Percentiles rank a stretch among this genome's conserved stretches.
Evolutionary conservation across 2,329 filamentous ascomycete genomes (phyloP).

Genomic region (Huntiella bhutanensis): DNA sequence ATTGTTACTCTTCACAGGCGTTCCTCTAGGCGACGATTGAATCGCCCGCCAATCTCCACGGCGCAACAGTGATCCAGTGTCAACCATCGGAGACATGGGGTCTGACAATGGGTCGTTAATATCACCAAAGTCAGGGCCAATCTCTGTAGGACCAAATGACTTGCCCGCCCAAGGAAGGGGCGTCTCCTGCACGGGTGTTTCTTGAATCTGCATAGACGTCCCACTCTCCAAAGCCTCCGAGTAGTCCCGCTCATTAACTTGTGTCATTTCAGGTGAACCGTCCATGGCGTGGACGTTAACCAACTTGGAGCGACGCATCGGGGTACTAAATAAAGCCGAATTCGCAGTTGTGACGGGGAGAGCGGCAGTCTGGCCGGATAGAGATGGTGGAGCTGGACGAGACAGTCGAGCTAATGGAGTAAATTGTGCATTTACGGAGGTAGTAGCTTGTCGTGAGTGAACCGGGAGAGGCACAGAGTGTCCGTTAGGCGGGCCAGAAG

Average conservation of each 20-base stretch:
- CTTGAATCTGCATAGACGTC: no score
- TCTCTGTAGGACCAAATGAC: no score
- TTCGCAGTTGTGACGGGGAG: neutral
- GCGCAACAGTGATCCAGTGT: conserved; percentile 21
- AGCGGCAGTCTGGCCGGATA: neutral
- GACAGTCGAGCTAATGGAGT: neutral
- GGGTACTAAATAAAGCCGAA: neutral
- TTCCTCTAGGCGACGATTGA: conserved; percentile 14
- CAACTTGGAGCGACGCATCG: neutral
- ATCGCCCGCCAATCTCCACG: conserved; percentile 21
- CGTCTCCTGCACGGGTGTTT: no score
- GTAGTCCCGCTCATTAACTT: conserved; percentile 39
- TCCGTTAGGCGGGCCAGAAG: neutral
- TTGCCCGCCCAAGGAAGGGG: no score
- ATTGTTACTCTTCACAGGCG: conserved; percentile 13
- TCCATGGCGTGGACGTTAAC: conserved; percentile 3
- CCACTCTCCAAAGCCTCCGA: no score
- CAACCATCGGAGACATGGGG: conserved; percentile 14
- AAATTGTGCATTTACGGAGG: neutral
- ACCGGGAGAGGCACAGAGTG: neutral
- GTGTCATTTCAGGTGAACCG: conserved; percentile 25
- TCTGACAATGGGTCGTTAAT: conserved; percentile 22
- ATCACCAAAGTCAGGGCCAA: conserved; percentile 23
- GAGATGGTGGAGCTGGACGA: neutral
- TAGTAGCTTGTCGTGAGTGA: neutral